Evolutionary conservation across 257 asterid genomes (phyloP).

Genomic region (Coffea canephora): DNA sequence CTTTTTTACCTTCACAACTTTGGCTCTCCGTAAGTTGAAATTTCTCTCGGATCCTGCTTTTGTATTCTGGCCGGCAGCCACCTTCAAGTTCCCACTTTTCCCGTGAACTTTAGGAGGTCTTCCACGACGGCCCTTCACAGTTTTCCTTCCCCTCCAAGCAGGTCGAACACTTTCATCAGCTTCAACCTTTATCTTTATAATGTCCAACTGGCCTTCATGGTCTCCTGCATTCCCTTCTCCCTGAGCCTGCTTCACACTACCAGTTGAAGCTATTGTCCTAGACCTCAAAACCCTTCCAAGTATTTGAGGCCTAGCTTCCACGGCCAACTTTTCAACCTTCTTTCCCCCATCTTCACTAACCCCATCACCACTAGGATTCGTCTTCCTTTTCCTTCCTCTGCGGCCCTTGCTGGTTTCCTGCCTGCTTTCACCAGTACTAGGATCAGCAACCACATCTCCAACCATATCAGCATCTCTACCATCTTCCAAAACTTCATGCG

Average conservation of each 20-base stretch:
- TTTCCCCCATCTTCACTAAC: constrained; percentile 3
- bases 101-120: constrained; percentile 29
- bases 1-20: constrained; percentile 13
- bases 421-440: background rate
- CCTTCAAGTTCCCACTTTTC: constrained; percentile 17
- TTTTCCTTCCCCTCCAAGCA: constrained; percentile 14
- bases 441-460: background rate
- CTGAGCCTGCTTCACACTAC: constrained; percentile 40
- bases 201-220: constrained; percentile 6
- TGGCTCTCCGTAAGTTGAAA: constrained; percentile 17
- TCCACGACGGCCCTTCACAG: constrained; percentile 22
- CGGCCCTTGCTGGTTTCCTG: background rate
- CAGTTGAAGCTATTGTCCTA: constrained; percentile 40
- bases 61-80: constrained; percentile 12
- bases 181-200: constrained; percentile 1
- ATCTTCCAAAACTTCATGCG: background rate
- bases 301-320: constrained; percentile 23
- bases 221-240: constrained; percentile 20
- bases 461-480: background rate
- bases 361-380: background rate
- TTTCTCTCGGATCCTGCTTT: constrained; percentile 12
- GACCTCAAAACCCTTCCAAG: constrained; percentile 71
- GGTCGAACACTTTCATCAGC: constrained; percentile 5
- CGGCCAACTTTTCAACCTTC: constrained; percentile 11
- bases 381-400: constrained; percentile 26